Base-by-base conservation (phyloP, 2,329 filamentous ascomycete species). In the Trichoderma sp. region DNA sequence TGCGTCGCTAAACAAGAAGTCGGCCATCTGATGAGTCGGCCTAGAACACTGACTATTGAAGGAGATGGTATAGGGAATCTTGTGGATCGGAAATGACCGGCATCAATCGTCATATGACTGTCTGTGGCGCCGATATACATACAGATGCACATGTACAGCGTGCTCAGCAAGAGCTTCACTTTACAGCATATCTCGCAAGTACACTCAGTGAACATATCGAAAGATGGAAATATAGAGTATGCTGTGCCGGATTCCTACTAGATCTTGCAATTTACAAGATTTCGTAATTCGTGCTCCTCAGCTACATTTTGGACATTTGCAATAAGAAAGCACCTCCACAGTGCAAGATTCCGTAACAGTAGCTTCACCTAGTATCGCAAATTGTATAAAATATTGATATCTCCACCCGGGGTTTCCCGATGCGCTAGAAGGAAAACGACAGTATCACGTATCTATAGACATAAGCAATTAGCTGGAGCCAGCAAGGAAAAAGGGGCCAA, bases 401-500 rank as follows among this genome's bases (percentile, higher is more conserved):
- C 15, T 10, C 6, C 5, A 13, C 1, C n/a, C 5, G 4, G 5
- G 22, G n/a, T 5, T 3, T 7, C 2, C 3, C 9, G 5, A 5
- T 13, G 12, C 22, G 15, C 27, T 61, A 67, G 27, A 67, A 67
- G 15, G 65, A 67, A n/a, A 61, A 67, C 4, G 65, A 67, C 13
- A 67, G 15, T 54, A 67, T 67, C n/a, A 61, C 2, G 12, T 67
- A 67, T 15, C 57, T 67, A 34, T 12, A 25, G 48, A 48, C 35
- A 15, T 10, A 22, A 22, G 12, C 22, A 13, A 37, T 61, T 9
- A 67, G 54, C 29, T 27, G 22, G 7, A 5, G 3, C n/a, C 34
- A 15, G 29, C 27, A 25, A 4, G 12, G 15, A 22, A 45, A 45
- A 22, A 4, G 42, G 42, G 42, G 42, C n/a, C 42, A 22, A 13